These are phyloP conservation scores for Medicago lupulina DNA, from an alignment of 306 rosid genomes.

Conservation along the genomic window DNA sequence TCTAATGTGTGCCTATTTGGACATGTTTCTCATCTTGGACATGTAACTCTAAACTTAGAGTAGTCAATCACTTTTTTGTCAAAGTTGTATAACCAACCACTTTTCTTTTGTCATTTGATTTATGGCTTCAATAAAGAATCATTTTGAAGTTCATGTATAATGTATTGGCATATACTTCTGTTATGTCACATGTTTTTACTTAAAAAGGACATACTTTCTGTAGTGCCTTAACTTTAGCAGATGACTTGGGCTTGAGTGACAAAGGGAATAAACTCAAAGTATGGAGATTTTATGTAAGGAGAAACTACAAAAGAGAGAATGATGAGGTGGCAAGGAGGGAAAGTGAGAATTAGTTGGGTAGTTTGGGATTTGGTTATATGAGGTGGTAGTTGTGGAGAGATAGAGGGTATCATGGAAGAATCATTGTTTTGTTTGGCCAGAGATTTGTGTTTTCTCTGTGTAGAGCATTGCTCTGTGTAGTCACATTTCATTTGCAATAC, in stretches of 20 bases:
- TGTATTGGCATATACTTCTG: neutral
- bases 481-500: neutral
- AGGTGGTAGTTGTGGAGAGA: neutral
- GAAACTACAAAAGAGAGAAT: neutral
- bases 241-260: neutral
- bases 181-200: neutral
- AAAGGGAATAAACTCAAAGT: neutral
- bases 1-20: neutral
- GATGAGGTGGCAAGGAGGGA: neutral
- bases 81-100: neutral
- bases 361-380: neutral
- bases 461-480: conserved; percentile 10
- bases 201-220: neutral
- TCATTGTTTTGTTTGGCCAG: neutral
- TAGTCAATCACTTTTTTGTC: neutral
- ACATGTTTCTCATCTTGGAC: neutral
- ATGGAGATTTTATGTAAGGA: neutral
- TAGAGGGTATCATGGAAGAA: neutral
- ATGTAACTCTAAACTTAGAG: neutral
- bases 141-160: neutral
- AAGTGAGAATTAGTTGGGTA: neutral
- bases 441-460: neutral
- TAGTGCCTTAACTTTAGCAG: neutral
- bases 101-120: neutral
- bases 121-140: neutral